A percentile compares a stretch with the other conserved stretches of the same genome.
Evolutionary conservation across 768 basidiomycete genomes (phyloP).

Genomic region (Tephrocybe sp.): DNA sequence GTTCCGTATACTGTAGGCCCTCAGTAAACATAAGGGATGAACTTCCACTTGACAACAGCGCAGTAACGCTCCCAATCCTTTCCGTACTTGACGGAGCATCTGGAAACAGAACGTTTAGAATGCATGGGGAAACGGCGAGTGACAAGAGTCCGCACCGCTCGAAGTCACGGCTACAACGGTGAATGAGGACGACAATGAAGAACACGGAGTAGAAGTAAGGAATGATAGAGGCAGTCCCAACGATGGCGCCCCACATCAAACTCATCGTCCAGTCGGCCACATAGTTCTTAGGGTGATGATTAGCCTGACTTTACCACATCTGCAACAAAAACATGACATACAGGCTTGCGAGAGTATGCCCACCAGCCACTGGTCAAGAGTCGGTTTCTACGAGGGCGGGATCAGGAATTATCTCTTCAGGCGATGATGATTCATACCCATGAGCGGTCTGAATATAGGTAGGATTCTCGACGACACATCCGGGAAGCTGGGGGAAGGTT

Average conservation of each 20-base stretch:
- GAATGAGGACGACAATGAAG: slow-evolving; percentile 90
- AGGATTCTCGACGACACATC: slow-evolving; percentile 80
- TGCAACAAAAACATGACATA: slow-evolving; percentile 31
- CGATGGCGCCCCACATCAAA: slow-evolving; percentile 79
- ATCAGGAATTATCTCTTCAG: not conserved
- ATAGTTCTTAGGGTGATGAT: slow-evolving; percentile 62
- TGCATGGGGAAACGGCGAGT: not conserved
- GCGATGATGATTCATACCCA: slow-evolving; percentile 49
- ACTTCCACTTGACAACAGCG: slow-evolving; percentile 83
- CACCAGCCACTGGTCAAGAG: slow-evolving; percentile 93
- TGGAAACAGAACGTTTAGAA: slow-evolving; percentile 20
- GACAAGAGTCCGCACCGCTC: slow-evolving; percentile 58
- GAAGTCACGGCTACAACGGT: slow-evolving; percentile 91
- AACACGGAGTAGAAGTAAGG: slow-evolving; percentile 97
- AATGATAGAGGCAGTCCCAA: slow-evolving; percentile 75
- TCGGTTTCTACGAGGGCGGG: slow-evolving; percentile 60
- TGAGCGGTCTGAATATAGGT: slow-evolving; percentile 91
- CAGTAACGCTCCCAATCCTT: slow-evolving; percentile 95
- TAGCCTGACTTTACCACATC: not conserved
- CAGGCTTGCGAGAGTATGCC: slow-evolving; percentile 91
- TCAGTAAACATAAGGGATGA: slow-evolving; percentile 85
- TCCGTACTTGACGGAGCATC: slow-evolving; percentile 86
- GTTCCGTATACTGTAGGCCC: not conserved
- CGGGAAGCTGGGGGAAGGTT: slow-evolving; percentile 92
- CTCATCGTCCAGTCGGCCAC: slow-evolving; percentile 90